Percentiles rank a stretch among this genome's conserved stretches.
Evolutionary conservation across 2,329 filamentous ascomycete species (phyloP).

Genomic region (Sporothrix globosa): DNA sequence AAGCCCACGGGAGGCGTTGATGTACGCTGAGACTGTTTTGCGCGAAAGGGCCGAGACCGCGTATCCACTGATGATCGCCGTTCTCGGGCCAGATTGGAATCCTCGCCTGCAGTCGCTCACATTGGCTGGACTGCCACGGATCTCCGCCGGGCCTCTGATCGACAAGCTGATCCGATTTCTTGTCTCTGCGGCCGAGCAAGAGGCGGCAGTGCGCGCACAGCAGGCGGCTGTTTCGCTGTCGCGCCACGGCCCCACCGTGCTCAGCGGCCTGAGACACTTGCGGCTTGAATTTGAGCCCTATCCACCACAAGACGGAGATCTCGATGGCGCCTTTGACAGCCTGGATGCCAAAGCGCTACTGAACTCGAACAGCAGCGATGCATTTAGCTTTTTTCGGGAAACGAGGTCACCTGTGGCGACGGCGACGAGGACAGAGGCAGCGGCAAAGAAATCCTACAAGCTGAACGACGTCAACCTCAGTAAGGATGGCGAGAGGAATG

Average conservation of each 20-base stretch:
- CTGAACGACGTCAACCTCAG: not conserved
- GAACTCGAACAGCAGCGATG: conserved; percentile 42
- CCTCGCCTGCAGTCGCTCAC: conserved; percentile 57
- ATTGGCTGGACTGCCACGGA: conserved; percentile 58
- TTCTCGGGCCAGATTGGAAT: conserved; percentile 59
- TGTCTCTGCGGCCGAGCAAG: conserved; percentile 53
- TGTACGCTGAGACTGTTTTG: conserved; percentile 52
- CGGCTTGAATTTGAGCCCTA: conserved; percentile 58
- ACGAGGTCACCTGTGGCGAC: conserved; percentile 6
- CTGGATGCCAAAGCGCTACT: conserved; percentile 52
- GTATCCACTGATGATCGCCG: conserved; percentile 49
- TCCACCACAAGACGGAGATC: conserved; percentile 43
- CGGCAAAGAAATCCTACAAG: too few species aligned
- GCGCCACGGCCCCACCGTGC: conserved; percentile 48
- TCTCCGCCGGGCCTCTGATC: conserved; percentile 56
- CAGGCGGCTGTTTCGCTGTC: conserved; percentile 38
- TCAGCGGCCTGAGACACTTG: conserved; percentile 58
- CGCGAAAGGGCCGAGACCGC: conserved; percentile 49
- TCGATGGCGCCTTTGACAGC: conserved; percentile 39
- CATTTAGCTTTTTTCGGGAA: conserved; percentile 54
- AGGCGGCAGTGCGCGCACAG: conserved; percentile 47
- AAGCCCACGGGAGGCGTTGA: conserved; percentile 44
- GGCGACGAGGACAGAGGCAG: not conserved
- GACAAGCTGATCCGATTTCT: conserved; percentile 55
- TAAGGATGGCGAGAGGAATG: not conserved